A percentile compares a stretch with the other conserved stretches of the same genome.
phyloP scores from a whole-genome alignment of 2,329 filamentous ascomycete species.

The Diaporthe citriasiana region DNA sequence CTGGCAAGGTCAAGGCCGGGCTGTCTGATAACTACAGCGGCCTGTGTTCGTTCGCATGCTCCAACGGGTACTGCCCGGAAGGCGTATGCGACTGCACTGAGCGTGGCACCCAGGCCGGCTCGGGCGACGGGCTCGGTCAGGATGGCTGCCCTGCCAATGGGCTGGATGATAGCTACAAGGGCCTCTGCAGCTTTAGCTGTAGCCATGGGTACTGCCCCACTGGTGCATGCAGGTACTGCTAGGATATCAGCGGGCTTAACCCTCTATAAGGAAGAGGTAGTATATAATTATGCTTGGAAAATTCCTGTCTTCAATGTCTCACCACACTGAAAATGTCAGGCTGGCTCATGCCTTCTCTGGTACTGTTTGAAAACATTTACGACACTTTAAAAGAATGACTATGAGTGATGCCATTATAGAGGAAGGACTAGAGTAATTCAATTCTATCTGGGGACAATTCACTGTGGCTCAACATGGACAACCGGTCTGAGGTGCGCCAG shows the following conservation, averaged over 20 bases:
- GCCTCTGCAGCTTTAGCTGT: constrained; percentile 32
- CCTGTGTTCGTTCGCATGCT: constrained; percentile 27
- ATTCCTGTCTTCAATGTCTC: too few relatives aligned
- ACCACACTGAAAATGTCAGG: too few relatives aligned
- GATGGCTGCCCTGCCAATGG: constrained; percentile 25
- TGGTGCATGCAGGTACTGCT: constrained; percentile 28
- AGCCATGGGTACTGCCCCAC: constrained; percentile 34
- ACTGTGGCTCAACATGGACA: too few relatives aligned
- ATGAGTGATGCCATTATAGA: too few relatives aligned
- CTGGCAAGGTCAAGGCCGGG: constrained; percentile 18
- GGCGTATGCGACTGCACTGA: constrained; percentile 28
- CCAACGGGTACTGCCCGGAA: constrained; percentile 31
- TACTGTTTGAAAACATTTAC: too few relatives aligned
- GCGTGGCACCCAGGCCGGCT: constrained; percentile 13
- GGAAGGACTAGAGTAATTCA: too few relatives aligned
- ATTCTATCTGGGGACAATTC: too few relatives aligned
- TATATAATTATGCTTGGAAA: not conserved
- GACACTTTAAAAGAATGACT: too few relatives aligned
- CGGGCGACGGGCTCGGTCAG: not conserved
- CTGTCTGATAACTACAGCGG: constrained; percentile 27
- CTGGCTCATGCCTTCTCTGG: too few relatives aligned
- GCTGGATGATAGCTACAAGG: constrained; percentile 30
- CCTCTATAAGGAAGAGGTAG: not conserved
- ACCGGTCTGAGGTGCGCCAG: too few relatives aligned
- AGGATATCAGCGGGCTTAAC: not conserved